Base-by-base conservation (phyloP, 495 filamentous ascomycete species). In the Talaromyces ruber region DNA sequence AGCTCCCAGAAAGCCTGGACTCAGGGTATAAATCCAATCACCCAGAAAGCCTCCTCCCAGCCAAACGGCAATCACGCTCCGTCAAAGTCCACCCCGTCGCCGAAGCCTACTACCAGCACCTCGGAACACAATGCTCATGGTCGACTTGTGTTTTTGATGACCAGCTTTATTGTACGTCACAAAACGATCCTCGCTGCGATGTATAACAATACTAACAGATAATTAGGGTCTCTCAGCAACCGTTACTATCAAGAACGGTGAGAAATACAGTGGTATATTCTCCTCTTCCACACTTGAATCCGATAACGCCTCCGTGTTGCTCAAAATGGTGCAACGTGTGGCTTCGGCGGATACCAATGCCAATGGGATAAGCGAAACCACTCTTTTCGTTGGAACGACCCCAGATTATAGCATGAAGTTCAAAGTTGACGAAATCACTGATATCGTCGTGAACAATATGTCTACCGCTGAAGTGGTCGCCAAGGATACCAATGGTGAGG, bases 281-380 rank as follows among this genome's bases (percentile, higher is more conserved):
- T 83, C 81, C 47, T 83, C 83, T 43, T 83, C 81, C 4, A 79
- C 77, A 51, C 70, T 87, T 18, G 84, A 86, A 54, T 63, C 81
- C 18, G 80, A 77, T 57, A 81, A 88, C 59, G 76, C 84, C 16
- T 80, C 79, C 54, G 89, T 90, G 70, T 74, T 84, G 60, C 81
- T 96, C 62, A 95, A 90, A 79, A 93, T 92, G 91, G 89, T 90
- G 29, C 86, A 87, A 72, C 85, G 86, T 61, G 80, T 82, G 63
- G 82, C 81, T 64, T 75, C 79, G 29, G 66, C 71, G 50, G 77
- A 79, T 21, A 63, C 73, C n/a, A 79, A 79, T 30, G 67, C 78
- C 32, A 89, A 90, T 64, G 86, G 86, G 37, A 67, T 77, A 7
- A 78, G 73, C 59, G 81, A 84, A 18, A 64, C 72, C 6, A 75